Percentiles rank a stretch among this genome's conserved stretches.
Conservation (phyloP, 176 grass and related monocot species). For the Coix lacrymajobi region DNA sequence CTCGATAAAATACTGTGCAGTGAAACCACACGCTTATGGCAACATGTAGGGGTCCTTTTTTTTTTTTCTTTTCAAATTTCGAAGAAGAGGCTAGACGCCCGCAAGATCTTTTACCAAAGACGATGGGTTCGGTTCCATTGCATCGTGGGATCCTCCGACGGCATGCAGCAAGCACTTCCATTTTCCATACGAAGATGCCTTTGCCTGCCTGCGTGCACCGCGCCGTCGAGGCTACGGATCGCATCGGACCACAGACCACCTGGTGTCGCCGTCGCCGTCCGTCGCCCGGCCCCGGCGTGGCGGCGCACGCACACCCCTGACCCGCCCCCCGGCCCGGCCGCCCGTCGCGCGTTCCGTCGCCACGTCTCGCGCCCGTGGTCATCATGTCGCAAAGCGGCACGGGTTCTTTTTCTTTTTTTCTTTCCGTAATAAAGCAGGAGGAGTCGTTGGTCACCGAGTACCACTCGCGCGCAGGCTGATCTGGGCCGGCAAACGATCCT, state of each 20-base stretch:
- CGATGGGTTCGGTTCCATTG: too few species aligned
- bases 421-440: not conserved
- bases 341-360: not conserved
- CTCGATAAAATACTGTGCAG: too few species aligned
- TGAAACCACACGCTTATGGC: too few species aligned
- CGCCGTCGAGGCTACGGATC: too few species aligned
- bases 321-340: not conserved
- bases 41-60: too few species aligned
- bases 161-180: too few species aligned
- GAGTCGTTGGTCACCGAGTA: not conserved
- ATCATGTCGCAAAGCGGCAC: not conserved
- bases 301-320: slow-evolving; percentile 14
- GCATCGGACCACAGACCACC: not conserved
- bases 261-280: slow-evolving; percentile 4
- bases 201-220: not conserved
- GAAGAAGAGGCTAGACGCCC: too few species aligned
- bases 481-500: not conserved
- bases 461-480: not conserved
- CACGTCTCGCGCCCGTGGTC: not conserved
- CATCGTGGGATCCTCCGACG: too few species aligned
- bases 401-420: not conserved
- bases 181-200: too few species aligned
- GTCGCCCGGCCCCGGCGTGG: not conserved
- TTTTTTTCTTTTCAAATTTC: too few species aligned
- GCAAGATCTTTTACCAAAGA: too few species aligned